phyloP scores from a whole-genome alignment of 306 rosid species.

The Casuarina cunninghamiana region DNA sequence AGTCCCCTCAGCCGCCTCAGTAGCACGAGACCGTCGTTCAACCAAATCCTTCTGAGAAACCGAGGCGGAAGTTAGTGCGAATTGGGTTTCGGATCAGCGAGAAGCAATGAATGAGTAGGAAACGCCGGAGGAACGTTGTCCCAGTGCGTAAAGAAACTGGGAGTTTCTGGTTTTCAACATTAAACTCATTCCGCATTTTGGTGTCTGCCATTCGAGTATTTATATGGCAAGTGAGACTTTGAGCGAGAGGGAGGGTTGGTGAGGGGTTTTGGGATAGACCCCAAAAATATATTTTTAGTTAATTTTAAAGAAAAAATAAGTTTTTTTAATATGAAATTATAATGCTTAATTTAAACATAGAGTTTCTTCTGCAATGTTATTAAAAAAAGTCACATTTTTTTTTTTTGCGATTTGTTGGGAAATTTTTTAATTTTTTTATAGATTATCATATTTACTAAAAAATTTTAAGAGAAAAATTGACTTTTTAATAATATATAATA shows the following conservation, averaged over 20 bases:
- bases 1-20: not conserved
- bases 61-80: not conserved
- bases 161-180: not conserved
- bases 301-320: too few species aligned
- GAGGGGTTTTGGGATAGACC: too few species aligned
- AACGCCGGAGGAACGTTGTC: not conserved
- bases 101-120: not conserved
- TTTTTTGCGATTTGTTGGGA: too few species aligned
- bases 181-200: not conserved
- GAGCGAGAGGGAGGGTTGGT: not conserved
- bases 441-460: too few species aligned
- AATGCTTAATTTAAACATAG: too few species aligned
- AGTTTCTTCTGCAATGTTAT: too few species aligned
- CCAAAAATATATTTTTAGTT: too few species aligned
- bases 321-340: too few species aligned
- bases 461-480: too few species aligned
- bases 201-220: not conserved
- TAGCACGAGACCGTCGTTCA: not conserved
- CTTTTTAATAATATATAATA: too few species aligned
- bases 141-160: not conserved
- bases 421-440: too few species aligned
- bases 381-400: too few species aligned
- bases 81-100: slow-evolving; percentile 6
- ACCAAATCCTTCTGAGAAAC: slow-evolving; percentile 1
- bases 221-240: not conserved